Percentiles rank a stretch among this genome's conserved stretches.
Evolutionary conservation across 495 filamentous ascomycete species (phyloP).

Genomic region (Penicillium psychrofluorescens): DNA sequence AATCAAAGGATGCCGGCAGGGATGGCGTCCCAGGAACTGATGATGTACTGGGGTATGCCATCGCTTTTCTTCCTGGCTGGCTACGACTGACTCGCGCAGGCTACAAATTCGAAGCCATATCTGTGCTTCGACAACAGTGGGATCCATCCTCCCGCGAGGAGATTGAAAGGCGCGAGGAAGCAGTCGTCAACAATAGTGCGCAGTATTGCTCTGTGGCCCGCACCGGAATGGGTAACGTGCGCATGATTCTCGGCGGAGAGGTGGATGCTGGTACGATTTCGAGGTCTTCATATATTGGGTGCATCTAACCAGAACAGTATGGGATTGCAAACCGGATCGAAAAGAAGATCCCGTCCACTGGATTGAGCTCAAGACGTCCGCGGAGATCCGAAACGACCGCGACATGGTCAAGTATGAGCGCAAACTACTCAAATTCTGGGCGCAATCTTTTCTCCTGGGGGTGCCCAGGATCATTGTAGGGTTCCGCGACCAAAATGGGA

Average conservation of each 20-base stretch:
- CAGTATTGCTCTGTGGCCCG: slow-evolving; percentile 93
- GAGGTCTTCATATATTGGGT: no score
- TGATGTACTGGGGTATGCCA: slow-evolving; percentile 55
- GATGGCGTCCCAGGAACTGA: slow-evolving; percentile 54
- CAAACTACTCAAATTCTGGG: slow-evolving; percentile 92
- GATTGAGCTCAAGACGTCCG: slow-evolving; percentile 90
- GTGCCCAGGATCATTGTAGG: slow-evolving; percentile 89
- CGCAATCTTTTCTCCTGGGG: slow-evolving; percentile 89
- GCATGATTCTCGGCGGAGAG: slow-evolving; percentile 81
- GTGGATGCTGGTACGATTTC: slow-evolving; percentile 71
- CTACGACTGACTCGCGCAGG: slow-evolving; percentile 43
- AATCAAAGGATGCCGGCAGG: slow-evolving; percentile 46
- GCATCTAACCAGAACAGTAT: slow-evolving; percentile 42
- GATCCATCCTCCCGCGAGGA: slow-evolving; percentile 57
- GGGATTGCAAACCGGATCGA: slow-evolving; percentile 68
- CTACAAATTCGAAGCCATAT: slow-evolving; percentile 93
- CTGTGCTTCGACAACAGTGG: slow-evolving; percentile 66
- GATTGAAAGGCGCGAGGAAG: slow-evolving; percentile 67
- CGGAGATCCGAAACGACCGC: slow-evolving; percentile 55
- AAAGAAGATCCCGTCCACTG: slow-evolving; percentile 69
- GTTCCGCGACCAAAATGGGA: slow-evolving; percentile 68
- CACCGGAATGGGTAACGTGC: slow-evolving; percentile 69
- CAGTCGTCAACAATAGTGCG: slow-evolving; percentile 74
- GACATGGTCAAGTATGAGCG: slow-evolving; percentile 72
- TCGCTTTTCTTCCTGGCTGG: neutral